Base-by-base conservation (phyloP, 345 rosid species). In the Rhodamnia rubescens region DNA sequence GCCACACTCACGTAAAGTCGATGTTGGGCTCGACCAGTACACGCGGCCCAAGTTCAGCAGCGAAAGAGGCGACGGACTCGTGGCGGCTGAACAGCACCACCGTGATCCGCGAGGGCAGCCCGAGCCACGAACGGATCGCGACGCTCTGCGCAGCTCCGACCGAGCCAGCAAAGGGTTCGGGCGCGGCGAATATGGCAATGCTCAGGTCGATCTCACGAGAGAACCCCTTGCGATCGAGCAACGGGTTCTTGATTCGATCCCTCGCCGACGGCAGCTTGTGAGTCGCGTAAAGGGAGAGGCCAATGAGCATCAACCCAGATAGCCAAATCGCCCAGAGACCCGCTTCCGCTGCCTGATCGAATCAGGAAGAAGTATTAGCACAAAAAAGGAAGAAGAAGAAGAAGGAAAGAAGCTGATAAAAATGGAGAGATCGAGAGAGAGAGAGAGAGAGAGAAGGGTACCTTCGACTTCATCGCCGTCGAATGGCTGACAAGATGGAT, bases 101-200 rank as follows among this genome's bases (percentile, higher is more conserved):
- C 1, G 84, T 88, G 88, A 97, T 53, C 74, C 89, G 90, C 12
- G 96, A 89, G n/a, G 98, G 94, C 88, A 95, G 89, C 90, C 92
- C 92, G 83, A 95, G 96, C 98, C 99, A 95, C 51, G 99, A 94
- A 4, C 92, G 94, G 88, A 97, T 64, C 84, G 91, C 90, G 21
- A 92, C 82, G 54, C 88, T 84, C 91, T 93, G 98, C 86, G 85
- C 90, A 61, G 85, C 56, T 42, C 92, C 93, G 74, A 40, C 89
- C 18, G 93, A 89, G 55, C 91, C 93, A 32, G 49, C 21, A 74
- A 87, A 85, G 49, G 93, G 93, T 74, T 81, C 27, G 56, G 95
- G 92, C 13, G 95, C 92, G 3, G 98, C 88, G 84, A 97, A 95
- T 22, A 97, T 89, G 40, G 96, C 90, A 89, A 95, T 93, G 50